Conservation (phyloP, 2,329 filamentous ascomycete species). For the Nectriaceae sp. region DNA sequence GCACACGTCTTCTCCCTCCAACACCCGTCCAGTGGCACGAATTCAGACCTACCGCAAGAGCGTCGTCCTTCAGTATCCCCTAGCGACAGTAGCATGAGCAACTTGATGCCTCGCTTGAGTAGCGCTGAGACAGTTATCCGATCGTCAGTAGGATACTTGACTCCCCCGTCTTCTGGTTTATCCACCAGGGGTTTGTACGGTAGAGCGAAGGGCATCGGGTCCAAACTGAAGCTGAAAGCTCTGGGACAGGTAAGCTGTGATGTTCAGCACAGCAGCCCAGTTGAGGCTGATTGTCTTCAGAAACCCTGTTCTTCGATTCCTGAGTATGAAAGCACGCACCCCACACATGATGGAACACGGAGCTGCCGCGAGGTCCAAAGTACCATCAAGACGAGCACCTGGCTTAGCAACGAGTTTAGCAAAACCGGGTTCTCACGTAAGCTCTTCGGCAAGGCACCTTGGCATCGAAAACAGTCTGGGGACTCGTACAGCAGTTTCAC, state of each 20-base stretch:
- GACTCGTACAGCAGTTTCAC: constrained; percentile 41
- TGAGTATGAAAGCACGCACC: constrained; percentile 12
- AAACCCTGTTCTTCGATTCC: constrained; percentile 14
- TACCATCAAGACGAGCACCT: constrained; percentile 24
- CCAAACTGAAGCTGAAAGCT: constrained; percentile 17
- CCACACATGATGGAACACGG: constrained; percentile 12
- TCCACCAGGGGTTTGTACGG: constrained; percentile 11
- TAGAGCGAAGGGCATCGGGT: constrained; percentile 26
- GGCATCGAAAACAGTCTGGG: constrained; percentile 41
- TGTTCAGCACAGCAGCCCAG: too few species aligned
- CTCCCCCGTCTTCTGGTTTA: neutral
- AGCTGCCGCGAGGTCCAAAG: constrained; percentile 19
- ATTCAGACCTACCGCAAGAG: constrained; percentile 12
- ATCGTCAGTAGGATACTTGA: too few species aligned
- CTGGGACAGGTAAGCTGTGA: constrained; percentile 18
- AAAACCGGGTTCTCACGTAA: constrained; percentile 34
- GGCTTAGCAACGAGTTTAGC: constrained; percentile 35
- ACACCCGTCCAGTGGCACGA: constrained; percentile 20
- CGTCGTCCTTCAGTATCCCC: constrained; percentile 5
- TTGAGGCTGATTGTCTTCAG: constrained; percentile 12
- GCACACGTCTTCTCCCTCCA: constrained; percentile 52
- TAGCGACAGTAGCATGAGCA: neutral
- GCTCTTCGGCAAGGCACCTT: constrained; percentile 43
- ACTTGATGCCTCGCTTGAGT: constrained; percentile 13
- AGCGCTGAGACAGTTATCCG: neutral